Percentiles rank a stretch among this genome's conserved stretches.
These are phyloP conservation scores for Calophaca sinica DNA, from an alignment of 306 rosid genomes.

Conservation along the genomic window DNA sequence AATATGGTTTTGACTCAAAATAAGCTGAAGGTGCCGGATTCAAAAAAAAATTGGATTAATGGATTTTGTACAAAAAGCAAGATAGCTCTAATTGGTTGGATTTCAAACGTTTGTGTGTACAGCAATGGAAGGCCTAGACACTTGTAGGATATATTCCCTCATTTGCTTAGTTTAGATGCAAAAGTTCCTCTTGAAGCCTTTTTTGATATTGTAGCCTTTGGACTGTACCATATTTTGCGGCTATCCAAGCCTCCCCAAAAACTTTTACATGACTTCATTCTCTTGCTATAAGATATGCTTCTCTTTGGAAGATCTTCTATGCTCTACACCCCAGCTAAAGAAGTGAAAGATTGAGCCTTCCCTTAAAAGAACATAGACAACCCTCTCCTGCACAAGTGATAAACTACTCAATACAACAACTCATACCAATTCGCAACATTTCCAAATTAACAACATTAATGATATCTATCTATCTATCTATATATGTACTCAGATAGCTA, in stretches of 20 bases:
- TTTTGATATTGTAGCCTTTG: slow-evolving; percentile 76
- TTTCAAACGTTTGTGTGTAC: slow-evolving; percentile 44
- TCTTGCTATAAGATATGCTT: slow-evolving; percentile 54
- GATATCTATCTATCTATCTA: too few species aligned
- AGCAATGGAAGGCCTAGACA: slow-evolving; percentile 48
- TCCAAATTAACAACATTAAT: too few species aligned
- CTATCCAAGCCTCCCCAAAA: slow-evolving; percentile 69
- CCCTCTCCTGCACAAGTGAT: slow-evolving; percentile 76
- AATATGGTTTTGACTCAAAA: slow-evolving; percentile 32
- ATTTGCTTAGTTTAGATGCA: slow-evolving; percentile 44
- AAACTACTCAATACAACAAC: slow-evolving; percentile 31
- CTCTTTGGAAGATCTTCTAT: slow-evolving; percentile 86
- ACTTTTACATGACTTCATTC: slow-evolving; percentile 78
- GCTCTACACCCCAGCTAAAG: slow-evolving; percentile 67
- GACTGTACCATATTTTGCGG: slow-evolving; percentile 52
- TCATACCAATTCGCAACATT: background rate
- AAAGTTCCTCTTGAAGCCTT: slow-evolving; percentile 62
- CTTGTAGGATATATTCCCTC: slow-evolving; percentile 50
- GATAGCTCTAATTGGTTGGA: background rate
- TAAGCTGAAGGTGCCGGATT: slow-evolving; percentile 12
- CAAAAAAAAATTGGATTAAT: background rate
- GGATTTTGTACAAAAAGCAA: slow-evolving; percentile 17
- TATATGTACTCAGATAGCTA: too few species aligned
- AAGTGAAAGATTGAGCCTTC: slow-evolving; percentile 78
- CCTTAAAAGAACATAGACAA: slow-evolving; percentile 81